Evolutionary conservation across 2,329 filamentous ascomycete genomes (phyloP).

Genomic region (Rhinocladiella similis): DNA sequence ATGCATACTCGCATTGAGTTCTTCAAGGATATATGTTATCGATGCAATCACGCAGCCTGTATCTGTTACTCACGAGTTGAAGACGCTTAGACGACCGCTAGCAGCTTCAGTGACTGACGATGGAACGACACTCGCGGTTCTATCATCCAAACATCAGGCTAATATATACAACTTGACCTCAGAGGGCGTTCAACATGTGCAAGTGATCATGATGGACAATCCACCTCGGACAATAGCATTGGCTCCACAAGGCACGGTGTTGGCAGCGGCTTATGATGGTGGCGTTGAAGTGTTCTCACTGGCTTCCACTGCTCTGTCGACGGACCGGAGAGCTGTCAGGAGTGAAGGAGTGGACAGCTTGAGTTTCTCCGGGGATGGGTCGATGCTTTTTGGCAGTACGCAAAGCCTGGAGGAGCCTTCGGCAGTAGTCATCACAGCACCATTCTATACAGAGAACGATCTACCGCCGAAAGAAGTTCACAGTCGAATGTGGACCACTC

Average conservation of each 20-base stretch:
- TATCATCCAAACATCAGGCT: conserved; percentile 79
- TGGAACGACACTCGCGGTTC: conserved; percentile 72
- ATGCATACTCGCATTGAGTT: conserved; percentile 77
- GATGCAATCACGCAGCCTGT: conserved; percentile 63
- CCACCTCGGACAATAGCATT: conserved; percentile 75
- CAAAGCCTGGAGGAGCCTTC: conserved; percentile 63
- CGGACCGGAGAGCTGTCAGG: conserved; percentile 73
- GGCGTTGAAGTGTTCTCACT: conserved; percentile 87
- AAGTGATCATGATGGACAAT: conserved; percentile 75
- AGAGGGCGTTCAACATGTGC: conserved; percentile 67
- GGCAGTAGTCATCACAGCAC: conserved; percentile 75
- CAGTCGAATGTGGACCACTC: conserved; percentile 79
- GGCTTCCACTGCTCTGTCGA: conserved; percentile 61
- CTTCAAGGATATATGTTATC: conserved; percentile 78
- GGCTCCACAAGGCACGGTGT: conserved; percentile 76
- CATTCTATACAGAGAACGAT: conserved; percentile 66
- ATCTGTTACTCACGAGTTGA: conserved; percentile 72
- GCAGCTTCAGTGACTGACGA: conserved; percentile 79
- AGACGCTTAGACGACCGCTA: conserved; percentile 72
- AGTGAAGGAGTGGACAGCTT: conserved; percentile 74
- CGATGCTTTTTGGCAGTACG: conserved; percentile 75
- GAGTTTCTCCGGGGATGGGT: conserved; percentile 74
- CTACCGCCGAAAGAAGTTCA: conserved; percentile 58
- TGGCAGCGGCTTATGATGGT: conserved; percentile 82
- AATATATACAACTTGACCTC: conserved; percentile 75